Conservation (phyloP, 306 rosid species). For the Vicia sativa region DNA sequence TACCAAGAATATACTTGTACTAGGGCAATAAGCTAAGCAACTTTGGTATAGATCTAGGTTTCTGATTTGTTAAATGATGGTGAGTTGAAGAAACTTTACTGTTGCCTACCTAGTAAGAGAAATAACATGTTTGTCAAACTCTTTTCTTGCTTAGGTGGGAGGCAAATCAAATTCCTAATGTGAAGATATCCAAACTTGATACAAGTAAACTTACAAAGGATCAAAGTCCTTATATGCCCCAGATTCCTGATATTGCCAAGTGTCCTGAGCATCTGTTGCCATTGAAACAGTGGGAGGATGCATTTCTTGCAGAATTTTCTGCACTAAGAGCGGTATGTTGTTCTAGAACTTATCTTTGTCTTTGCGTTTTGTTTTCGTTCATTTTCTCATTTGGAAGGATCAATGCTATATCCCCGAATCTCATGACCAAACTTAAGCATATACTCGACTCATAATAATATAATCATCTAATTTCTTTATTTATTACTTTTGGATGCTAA, state of each 20-base stretch:
- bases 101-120: neutral
- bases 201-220: conserved; percentile 61
- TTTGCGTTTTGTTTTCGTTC: neutral
- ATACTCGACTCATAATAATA: neutral
- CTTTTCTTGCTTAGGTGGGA: conserved; percentile 71
- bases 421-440: conserved; percentile 9
- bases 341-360: conserved; percentile 3
- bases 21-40: neutral
- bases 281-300: conserved; percentile 79
- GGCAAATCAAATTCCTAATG: conserved; percentile 77
- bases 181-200: conserved; percentile 83
- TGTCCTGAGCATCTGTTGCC: conserved; percentile 86
- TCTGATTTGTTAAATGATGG: conserved; percentile 22
- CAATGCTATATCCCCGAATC: neutral
- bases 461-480: too few species aligned
- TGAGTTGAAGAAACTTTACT: conserved; percentile 6
- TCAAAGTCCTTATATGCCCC: conserved; percentile 87
- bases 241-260: conserved; percentile 75
- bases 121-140: conserved; percentile 23
- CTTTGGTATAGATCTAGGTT: conserved; percentile 9
- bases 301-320: conserved; percentile 76
- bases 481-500: too few species aligned
- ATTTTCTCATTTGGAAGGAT: conserved; percentile 8
- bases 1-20: neutral
- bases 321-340: conserved; percentile 66